These are phyloP conservation scores for Persicaria maculosa DNA, from an alignment of 148 eudicot species.

Conservation along the genomic window DNA sequence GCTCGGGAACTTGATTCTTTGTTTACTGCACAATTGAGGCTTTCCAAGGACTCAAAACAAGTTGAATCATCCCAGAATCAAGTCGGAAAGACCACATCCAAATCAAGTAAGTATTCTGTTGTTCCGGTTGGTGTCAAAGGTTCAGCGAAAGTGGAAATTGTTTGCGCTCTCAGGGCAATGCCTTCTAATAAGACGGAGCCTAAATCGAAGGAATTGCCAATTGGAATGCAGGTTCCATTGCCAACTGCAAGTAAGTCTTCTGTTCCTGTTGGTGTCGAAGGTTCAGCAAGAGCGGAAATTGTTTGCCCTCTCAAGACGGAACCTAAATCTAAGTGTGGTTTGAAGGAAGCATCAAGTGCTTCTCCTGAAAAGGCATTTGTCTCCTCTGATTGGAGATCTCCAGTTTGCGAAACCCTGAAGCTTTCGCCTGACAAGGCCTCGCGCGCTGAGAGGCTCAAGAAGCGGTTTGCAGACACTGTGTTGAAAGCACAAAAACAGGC, in stretches of 20 bases:
- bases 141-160: background rate
- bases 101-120: background rate
- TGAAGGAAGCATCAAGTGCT: background rate
- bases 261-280: too few species aligned
- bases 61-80: background rate
- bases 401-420: background rate
- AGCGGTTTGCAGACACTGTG: slow-evolving; percentile 6
- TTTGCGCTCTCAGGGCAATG: background rate
- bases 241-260: too few species aligned
- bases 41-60: background rate
- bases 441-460: background rate
- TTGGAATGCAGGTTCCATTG: too few species aligned
- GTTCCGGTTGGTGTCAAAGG: background rate
- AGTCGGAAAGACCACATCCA: background rate
- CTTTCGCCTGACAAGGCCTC: background rate
- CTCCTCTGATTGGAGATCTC: background rate
- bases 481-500: slow-evolving; percentile 4
- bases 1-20: background rate
- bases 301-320: background rate
- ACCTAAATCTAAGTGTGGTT: background rate
- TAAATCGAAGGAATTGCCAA: too few species aligned
- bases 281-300: too few species aligned
- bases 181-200: too few species aligned
- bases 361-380: background rate
- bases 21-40: background rate